phyloP scores from a whole-genome alignment of 768 basidiomycete species.

The Russula virescens region DNA sequence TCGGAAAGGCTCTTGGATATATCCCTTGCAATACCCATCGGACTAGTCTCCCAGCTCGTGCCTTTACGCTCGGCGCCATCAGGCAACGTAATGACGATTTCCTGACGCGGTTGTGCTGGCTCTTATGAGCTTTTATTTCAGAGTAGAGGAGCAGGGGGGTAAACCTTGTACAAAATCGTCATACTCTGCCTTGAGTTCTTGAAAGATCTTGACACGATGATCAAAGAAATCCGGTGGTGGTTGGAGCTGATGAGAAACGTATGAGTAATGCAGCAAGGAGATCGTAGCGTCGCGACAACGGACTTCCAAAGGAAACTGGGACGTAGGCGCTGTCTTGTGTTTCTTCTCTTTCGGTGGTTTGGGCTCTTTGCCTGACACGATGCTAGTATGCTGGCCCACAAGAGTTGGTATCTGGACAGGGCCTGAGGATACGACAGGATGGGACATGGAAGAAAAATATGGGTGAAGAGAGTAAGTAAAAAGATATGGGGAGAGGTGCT shows the following conservation, averaged over 20 bases:
- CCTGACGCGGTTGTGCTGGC: constrained; percentile 74
- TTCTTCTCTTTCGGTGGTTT: constrained; percentile 43
- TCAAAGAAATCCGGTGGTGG: constrained; percentile 85
- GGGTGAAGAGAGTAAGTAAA: constrained; percentile 24
- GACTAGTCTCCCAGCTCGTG: constrained; percentile 91
- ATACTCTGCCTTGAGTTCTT: constrained; percentile 78
- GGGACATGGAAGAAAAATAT: constrained; percentile 42
- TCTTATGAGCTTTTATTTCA: constrained; percentile 8
- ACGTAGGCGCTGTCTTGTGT: constrained; percentile 32
- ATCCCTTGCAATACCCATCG: constrained; percentile 84
- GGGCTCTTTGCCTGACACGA: constrained; percentile 25
- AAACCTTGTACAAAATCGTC: constrained; percentile 74
- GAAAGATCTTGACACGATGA: constrained; percentile 85
- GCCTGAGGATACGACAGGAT: constrained; percentile 46
- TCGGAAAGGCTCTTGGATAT: constrained; percentile 86
- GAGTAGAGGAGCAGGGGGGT: background rate
- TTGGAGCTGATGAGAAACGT: constrained; percentile 47
- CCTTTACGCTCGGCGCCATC: constrained; percentile 83
- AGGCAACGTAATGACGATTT: constrained; percentile 77
- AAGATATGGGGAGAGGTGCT: constrained; percentile 12
- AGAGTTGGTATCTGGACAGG: constrained; percentile 44
- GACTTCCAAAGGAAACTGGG: constrained; percentile 63
- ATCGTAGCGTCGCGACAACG: background rate
- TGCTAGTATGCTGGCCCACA: constrained; percentile 7
- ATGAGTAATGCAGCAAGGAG: constrained; percentile 10